These are phyloP conservation scores for Aspergillus ustus DNA, from an alignment of 2,329 filamentous ascomycete species.

Conservation along the genomic window DNA sequence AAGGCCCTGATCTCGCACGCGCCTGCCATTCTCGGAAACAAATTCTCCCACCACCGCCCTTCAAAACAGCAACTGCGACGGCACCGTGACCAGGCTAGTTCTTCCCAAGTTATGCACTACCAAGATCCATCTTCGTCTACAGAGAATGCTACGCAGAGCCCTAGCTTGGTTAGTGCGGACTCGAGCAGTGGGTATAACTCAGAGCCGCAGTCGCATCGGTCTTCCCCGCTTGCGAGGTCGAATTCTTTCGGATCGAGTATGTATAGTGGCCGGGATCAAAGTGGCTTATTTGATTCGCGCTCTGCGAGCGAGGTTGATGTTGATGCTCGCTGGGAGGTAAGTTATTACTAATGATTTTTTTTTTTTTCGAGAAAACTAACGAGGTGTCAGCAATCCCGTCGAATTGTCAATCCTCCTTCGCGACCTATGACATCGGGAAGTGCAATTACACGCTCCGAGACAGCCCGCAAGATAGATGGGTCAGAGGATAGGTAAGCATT, in stretches of 20 bases:
- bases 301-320: constrained; percentile 43
- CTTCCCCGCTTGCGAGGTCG: constrained; percentile 42
- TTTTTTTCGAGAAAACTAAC: constrained; percentile 21
- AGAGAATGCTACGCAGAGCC: constrained; percentile 35
- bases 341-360: constrained; percentile 14
- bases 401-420: constrained; percentile 36
- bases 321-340: constrained; percentile 45
- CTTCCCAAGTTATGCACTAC: constrained; percentile 66
- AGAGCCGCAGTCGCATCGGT: constrained; percentile 40
- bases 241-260: constrained; percentile 41
- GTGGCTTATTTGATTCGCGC: constrained; percentile 35
- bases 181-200: constrained; percentile 43
- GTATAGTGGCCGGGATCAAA: constrained; percentile 29
- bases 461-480: constrained; percentile 29
- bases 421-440: constrained; percentile 39
- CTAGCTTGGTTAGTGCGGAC: constrained; percentile 38
- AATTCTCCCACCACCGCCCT: constrained; percentile 87
- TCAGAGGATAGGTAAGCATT: constrained; percentile 38
- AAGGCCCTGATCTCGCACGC: constrained; percentile 93
- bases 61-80: constrained; percentile 77
- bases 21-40: constrained; percentile 96
- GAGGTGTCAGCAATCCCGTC: constrained; percentile 35
- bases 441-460: constrained; percentile 29
- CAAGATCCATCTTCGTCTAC: constrained; percentile 35
- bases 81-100: constrained; percentile 82